phyloP scores from a whole-genome alignment of 108 stramenopile genomes.

The Aurantiochytrium sp. region DNA sequence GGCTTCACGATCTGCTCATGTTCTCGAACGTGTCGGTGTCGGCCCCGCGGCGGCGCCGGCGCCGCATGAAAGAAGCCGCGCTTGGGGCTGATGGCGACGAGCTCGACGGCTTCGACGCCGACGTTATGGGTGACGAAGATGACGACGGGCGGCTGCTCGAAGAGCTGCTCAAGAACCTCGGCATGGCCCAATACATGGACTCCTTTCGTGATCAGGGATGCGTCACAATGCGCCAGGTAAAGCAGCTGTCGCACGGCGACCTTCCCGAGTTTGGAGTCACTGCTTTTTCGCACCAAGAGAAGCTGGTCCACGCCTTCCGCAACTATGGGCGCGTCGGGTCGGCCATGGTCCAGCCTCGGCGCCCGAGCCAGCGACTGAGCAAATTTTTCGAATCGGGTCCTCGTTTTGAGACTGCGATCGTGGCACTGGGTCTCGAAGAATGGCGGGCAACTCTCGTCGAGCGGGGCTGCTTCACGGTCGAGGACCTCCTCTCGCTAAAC shows the following conservation, averaged over 20 bases:
- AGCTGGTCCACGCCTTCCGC: neutral
- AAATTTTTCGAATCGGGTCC: neutral
- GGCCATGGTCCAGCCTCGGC: neutral
- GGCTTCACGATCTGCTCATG: neutral
- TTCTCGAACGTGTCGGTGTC: neutral
- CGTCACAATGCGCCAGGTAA: neutral
- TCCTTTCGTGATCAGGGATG: neutral
- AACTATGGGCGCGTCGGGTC: constrained; percentile 6
- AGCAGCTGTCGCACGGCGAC: neutral
- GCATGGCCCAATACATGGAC: neutral
- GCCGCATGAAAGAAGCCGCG: neutral
- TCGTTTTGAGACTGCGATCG: neutral
- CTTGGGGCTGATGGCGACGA: neutral
- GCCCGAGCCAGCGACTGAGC: neutral
- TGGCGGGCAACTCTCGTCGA: neutral
- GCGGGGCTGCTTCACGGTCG: neutral
- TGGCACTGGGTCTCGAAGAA: neutral
- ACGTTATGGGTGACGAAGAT: neutral
- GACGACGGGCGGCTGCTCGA: neutral
- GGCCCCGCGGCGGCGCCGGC: neutral
- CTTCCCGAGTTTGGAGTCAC: neutral
- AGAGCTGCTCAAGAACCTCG: neutral
- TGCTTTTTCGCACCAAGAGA: neutral
- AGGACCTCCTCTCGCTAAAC: neutral
- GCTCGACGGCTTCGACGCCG: neutral